Percentiles rank a stretch among this genome's conserved stretches.
phyloP scores from a whole-genome alignment of 2,329 filamentous ascomycete species.

The Leptographium lundbergii region DNA sequence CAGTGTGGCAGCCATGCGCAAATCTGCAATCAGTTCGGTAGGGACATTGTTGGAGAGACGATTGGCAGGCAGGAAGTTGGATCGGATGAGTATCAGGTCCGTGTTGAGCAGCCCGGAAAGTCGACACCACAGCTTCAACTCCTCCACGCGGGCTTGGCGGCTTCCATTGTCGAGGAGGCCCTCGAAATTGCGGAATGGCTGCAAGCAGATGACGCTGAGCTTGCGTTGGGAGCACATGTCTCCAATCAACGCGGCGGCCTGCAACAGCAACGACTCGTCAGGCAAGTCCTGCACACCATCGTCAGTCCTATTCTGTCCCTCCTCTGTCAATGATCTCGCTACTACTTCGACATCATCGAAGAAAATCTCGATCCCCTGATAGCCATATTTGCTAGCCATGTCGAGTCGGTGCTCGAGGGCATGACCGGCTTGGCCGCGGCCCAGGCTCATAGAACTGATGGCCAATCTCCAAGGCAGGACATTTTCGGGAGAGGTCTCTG shows the following conservation, averaged over 20 bases:
- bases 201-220: constrained; percentile 39
- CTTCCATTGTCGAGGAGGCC: constrained; percentile 38
- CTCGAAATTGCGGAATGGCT: constrained; percentile 54
- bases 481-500: no score
- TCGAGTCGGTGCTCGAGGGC: constrained; percentile 5
- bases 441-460: constrained; percentile 12
- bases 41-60: constrained; percentile 20
- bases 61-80: constrained; percentile 35
- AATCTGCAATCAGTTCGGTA: constrained; percentile 37
- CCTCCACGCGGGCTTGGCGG: constrained; percentile 34
- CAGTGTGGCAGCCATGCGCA: constrained; percentile 42
- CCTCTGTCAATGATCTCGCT: constrained; percentile 20
- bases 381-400: constrained; percentile 19
- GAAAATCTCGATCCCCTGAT: constrained; percentile 48
- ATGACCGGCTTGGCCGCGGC: constrained; percentile 10
- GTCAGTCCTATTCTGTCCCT: not conserved
- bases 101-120: constrained; percentile 43
- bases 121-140: constrained; percentile 46
- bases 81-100: constrained; percentile 50
- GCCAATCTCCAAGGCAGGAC: not conserved
- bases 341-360: constrained; percentile 47
- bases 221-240: constrained; percentile 30
- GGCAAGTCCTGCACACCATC: not conserved
- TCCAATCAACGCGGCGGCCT: constrained; percentile 33
- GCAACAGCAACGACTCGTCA: constrained; percentile 13